Base-by-base conservation (phyloP, 2,329 filamentous ascomycete genomes). In the Exophiala phaeomuriformis region DNA sequence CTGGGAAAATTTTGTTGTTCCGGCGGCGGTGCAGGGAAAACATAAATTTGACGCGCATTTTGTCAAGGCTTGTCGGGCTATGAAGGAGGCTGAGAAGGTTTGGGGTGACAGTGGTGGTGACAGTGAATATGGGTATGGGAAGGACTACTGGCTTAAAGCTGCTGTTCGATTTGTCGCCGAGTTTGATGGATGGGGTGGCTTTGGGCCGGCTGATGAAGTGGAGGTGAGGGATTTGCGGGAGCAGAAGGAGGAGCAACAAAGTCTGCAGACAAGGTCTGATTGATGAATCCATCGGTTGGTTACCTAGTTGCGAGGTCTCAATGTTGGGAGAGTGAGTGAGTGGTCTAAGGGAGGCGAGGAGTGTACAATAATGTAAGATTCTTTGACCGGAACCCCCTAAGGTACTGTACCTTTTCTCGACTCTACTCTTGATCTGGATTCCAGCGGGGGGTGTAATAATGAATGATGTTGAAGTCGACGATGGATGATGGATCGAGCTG, bases 31-130 rank as follows among this genome's bases (percentile, higher is more conserved):
- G 12, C 81, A 80, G 49, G 84, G 85, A 6, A 68, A 78, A 48
- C 82, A 83, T 71, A 75, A 81, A 6, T 81, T 78, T 1, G 89
- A 97, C 71, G 79, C 87, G 12, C 87, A 95, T 70, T 96, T 83
- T 65, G 83, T 97, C 32, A 95, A 96, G 84, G 86, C 79, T 10
- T 72, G 90, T 49, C 80, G 88, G 41, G 82, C 87, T 1, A 84
- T 91, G 75, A 83, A 76, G 67, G 88, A 88, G 66, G 85, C 63
- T 12, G 66, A 68, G 5, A 58, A 60, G 12, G 72, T 72, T 0
- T 77, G 74, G 74, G 67, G 68, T 1, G 73, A 74, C n/a, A n/a
- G n/a, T 19, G 19, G 19, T 19, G 19, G 19, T 19, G 19, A 19
- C n/a, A n/a, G n/a, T 19, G 19, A 19, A 19, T 1, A 19, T 55